Conservation (phyloP, 2,329 filamentous ascomycete genomes). For the Phoma sp. region DNA sequence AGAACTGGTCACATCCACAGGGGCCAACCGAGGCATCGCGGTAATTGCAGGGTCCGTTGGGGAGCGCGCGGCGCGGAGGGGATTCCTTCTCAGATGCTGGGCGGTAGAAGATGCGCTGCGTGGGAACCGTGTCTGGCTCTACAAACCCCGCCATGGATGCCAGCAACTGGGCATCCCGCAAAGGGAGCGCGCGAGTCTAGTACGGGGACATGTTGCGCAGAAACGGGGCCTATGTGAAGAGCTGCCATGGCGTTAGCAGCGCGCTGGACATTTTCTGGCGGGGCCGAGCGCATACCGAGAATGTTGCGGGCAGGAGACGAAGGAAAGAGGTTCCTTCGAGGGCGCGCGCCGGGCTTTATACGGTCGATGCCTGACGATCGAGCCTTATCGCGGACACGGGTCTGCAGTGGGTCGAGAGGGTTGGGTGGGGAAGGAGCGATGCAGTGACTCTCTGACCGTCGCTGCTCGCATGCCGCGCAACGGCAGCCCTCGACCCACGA, state of each 20-base stretch:
- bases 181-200: conserved; percentile 36
- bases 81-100: conserved; percentile 24
- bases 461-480: conserved; percentile 18
- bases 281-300: conserved; percentile 43
- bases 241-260: conserved; percentile 38
- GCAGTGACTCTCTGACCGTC: conserved; percentile 24
- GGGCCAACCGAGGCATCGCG: conserved; percentile 55
- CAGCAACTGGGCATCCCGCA: conserved; percentile 43
- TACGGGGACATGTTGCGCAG: conserved; percentile 38
- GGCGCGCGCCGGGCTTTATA: conserved; percentile 27
- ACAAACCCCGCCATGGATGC: conserved; percentile 47
- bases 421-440: conserved; percentile 16
- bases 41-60: conserved; percentile 62
- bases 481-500: conserved; percentile 1
- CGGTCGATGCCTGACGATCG: conserved; percentile 17
- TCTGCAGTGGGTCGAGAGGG: conserved; percentile 21
- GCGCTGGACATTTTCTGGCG: conserved; percentile 21
- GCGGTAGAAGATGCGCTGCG: conserved; percentile 24
- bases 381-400: conserved; percentile 21
- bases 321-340: conserved; percentile 21
- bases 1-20: conserved; percentile 65
- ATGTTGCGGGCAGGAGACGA: conserved; percentile 28
- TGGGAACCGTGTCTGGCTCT: conserved; percentile 32
- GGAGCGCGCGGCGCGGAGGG: conserved; percentile 48
- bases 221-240: conserved; percentile 18